Evolutionary conservation across 108 stramenopile genomes (phyloP), one percentile per base, ranked within the genome.

Genomic region (Skeletonema potamos): DNA sequence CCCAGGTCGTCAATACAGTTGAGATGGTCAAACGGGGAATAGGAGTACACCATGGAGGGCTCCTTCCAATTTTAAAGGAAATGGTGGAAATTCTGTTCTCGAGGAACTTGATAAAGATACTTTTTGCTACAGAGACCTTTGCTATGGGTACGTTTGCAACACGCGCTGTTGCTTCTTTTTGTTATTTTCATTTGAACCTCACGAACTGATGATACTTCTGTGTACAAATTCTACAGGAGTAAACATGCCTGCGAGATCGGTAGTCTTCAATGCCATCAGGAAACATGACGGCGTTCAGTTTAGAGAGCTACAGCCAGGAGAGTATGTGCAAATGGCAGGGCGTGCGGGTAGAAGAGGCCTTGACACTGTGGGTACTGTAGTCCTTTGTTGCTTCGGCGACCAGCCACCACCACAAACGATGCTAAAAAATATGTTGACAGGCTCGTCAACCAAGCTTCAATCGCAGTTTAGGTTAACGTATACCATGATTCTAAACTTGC

Each of bases 251-350:
- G 98, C 98, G 2, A 72, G 96, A 26, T 68, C 84, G 4, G 99
- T 99, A 1, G 94, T 98, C 0, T 99, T 98, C 88, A 94, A 96
- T 67, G 84, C 86, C 11, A 86, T 95, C 18, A 87, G 97, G 7
- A 99, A 99, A 76, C 96, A 97, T 73, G 97, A 98, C 78, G 97
- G 96, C n/a, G 81, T 70, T 27, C 87, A 90, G 61, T 96, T 96
- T 64, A 78, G 97, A 26, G 79, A 78, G 32, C 67, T 97, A 4
- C 86, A 90, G 58, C 90, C 90, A 63, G 85, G 90, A 41, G 99
- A 99, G 76, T 98, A 97, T 76, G 98, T 95, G 15, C 98, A 99
- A 79, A 99, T 99, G 99, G 95, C 96, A 10, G 99, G 99, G 4
- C 73, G 99, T 39, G 99, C 99, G 6, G 99, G 99, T 12, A 76